Conservation (phyloP, 106 monocot species). For the Allium sativum region DNA sequence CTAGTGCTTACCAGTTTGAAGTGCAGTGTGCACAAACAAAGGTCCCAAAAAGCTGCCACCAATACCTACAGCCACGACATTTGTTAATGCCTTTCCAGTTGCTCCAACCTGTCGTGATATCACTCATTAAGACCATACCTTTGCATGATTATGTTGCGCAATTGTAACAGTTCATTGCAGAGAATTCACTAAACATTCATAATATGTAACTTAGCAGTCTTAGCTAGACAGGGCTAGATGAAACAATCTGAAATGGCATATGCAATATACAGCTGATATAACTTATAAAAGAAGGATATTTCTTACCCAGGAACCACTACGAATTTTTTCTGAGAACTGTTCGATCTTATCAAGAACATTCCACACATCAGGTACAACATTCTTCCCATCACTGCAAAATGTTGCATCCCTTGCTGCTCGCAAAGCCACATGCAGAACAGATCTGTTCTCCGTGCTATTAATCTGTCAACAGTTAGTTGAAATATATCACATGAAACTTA, state of each 20-base stretch:
- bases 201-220: no score
- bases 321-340: conserved; percentile 66
- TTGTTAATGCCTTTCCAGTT: conserved; percentile 78
- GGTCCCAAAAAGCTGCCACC: conserved; percentile 96
- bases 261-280: no score
- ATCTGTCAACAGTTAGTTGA: conserved; percentile 31
- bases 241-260: no score
- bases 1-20: conserved; percentile 59
- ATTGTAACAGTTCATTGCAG: not conserved
- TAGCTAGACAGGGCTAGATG: no score
- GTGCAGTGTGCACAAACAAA: conserved; percentile 91
- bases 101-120: conserved; percentile 61
- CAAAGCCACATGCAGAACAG: conserved; percentile 82
- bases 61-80: conserved; percentile 90
- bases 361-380: conserved; percentile 93
- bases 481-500: no score
- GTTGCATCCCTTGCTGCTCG: conserved; percentile 71
- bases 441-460: conserved; percentile 85
- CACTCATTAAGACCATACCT: not conserved
- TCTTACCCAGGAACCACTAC: conserved; percentile 88
- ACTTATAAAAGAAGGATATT: not conserved
- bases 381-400: conserved; percentile 60
- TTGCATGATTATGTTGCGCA: not conserved
- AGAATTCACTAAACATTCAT: no score
- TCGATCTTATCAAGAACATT: conserved; percentile 78